phyloP scores from a whole-genome alignment of 1,139 yeast genomes.

The Groenewaldozyma sp. region DNA sequence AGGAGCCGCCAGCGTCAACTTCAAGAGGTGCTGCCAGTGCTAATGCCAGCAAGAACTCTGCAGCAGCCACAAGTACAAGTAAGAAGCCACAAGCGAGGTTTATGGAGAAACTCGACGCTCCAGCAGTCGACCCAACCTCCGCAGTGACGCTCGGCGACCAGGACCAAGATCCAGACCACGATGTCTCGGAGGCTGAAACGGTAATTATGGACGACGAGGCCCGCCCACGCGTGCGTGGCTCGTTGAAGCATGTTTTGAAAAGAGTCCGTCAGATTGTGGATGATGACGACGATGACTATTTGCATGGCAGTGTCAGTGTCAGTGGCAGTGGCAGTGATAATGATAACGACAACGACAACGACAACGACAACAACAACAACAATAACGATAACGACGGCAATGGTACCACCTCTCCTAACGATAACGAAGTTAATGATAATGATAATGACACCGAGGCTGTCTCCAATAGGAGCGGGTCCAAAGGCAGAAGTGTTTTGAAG shows the following conservation, averaged over 20 bases:
- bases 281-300: constrained; percentile 11
- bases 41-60: no score
- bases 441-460: constrained; percentile 1
- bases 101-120: no score
- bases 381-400: constrained; percentile 1
- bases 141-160: no score
- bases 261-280: constrained; percentile 7
- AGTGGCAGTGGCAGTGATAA: constrained; percentile 3
- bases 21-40: background rate
- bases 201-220: constrained; percentile 22
- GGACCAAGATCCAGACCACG: constrained; percentile 10
- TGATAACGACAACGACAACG: constrained; percentile 4
- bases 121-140: no score
- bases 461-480: background rate
- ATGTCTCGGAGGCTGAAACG: constrained; percentile 32
- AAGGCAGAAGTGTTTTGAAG: no score
- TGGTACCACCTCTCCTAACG: constrained; percentile 1
- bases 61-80: background rate
- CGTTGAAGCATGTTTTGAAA: background rate
- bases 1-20: no score
- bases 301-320: no score
- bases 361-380: constrained; percentile 3
- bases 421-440: background rate
- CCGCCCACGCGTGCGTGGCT: background rate
- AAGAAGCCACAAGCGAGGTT: background rate